Evolutionary conservation across 2,329 filamentous ascomycete genomes (phyloP), one percentile per base, ranked within the genome.

Genomic region (Allantophomopsis cytisporea): DNA sequence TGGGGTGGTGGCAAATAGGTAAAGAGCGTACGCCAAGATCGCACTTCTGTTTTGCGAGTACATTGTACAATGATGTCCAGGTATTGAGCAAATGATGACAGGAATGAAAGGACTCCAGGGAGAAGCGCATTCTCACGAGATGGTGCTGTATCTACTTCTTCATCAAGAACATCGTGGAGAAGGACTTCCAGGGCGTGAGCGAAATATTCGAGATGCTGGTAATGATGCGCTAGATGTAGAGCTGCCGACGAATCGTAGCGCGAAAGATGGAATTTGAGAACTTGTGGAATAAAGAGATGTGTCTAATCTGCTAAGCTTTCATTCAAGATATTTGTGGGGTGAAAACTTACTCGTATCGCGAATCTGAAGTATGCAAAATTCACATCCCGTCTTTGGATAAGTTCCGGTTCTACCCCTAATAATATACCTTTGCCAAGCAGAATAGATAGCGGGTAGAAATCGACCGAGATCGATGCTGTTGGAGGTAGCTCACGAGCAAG

Each of bases 51-150:
- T 61, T 98, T 98, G 40, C 91, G 81, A 2, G 91, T 95, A 61
- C 91, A 98, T 60, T 94, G 91, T 15, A 98, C 82, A 17, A 98
- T 80, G 42, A 96, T 91, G 52, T 96, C 89, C 13, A 96, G 76
- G 54, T 95, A 98, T 42, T 86, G 76, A 41, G 79, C 80, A 58
- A 86, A 83, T 1, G 80, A 84, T 1, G 82, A 83, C 41, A 79
- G 56, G 7, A 80, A 65, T 1, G 73, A 79, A 16, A 79, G 56
- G 2, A 80, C 75, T 3, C 78, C 60, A 51, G 76, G 71, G 52
- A 88, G 54, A 47, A 83, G 61, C 50, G 80, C 66, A 56, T 76
- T 68, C 46, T 79, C 76, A 1, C 76, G 75, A 12, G 66, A 61
- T 2, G 76, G 76, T 4, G 69, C 66, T 1, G 72, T 73, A 52